Evolutionary conservation across 148 eudicot species (phyloP).

Genomic region (Simmondsia chinensis): DNA sequence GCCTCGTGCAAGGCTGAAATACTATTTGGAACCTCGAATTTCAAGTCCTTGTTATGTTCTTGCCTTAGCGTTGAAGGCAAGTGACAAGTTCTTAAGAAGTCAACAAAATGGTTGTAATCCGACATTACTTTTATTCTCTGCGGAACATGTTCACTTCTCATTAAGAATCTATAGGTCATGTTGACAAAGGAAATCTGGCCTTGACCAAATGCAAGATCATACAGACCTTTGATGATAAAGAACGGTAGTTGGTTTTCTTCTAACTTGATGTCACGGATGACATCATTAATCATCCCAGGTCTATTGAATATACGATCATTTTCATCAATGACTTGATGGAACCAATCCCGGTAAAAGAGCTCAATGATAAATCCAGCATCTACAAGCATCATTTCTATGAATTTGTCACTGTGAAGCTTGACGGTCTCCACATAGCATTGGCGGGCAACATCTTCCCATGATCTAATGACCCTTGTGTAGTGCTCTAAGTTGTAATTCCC

Average conservation of each 20-base stretch:
- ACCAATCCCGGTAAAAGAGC: background rate
- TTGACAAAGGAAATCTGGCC: no score
- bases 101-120: no score
- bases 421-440: slow-evolving; percentile 5
- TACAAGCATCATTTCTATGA: slow-evolving; percentile 10
- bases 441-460: background rate
- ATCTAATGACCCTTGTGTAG: background rate
- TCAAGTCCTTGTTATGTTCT: no score
- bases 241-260: slow-evolving; percentile 17
- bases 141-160: no score
- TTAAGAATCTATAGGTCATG: no score
- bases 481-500: background rate
- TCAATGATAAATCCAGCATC: slow-evolving; percentile 15
- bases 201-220: no score
- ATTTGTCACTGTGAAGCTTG: background rate
- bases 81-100: no score
- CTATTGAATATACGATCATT: slow-evolving; percentile 7
- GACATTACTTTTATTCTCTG: no score
- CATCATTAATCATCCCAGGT: slow-evolving; percentile 3
- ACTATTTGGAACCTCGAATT: no score
- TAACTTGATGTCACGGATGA: slow-evolving; percentile 6
- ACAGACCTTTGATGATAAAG: slow-evolving; percentile 10
- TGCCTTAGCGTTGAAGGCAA: no score
- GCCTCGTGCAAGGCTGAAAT: no score
- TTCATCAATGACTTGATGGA: background rate